Evolutionary conservation across 257 asterid genomes (phyloP).

Genomic region (Jaltomata sinuosa): DNA sequence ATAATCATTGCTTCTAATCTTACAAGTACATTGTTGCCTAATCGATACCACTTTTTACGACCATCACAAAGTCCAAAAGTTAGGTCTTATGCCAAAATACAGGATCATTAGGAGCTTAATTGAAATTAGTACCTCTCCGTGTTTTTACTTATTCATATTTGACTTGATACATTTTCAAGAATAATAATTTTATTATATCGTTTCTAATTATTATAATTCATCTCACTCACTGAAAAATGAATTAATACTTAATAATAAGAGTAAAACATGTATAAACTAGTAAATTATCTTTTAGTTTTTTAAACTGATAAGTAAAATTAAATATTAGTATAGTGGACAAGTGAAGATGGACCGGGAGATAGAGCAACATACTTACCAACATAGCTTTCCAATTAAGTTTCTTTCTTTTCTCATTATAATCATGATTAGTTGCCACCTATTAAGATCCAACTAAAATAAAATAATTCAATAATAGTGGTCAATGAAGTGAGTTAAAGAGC

Average conservation of each 20-base stretch:
- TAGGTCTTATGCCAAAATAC: background rate
- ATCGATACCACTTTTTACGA: background rate
- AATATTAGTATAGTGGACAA: too few species aligned
- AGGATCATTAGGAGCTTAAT: background rate
- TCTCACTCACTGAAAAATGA: background rate
- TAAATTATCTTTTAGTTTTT: too few species aligned
- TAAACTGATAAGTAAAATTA: too few species aligned
- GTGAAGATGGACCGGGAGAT: accelerated
- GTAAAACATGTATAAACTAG: background rate
- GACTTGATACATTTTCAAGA: background rate
- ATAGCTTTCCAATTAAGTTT: background rate
- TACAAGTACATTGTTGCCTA: background rate
- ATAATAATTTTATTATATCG: background rate
- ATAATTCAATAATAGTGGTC: background rate
- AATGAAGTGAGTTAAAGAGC: too few species aligned
- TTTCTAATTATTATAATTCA: background rate
- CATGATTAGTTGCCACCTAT: background rate
- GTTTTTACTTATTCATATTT: background rate
- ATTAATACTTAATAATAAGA: background rate
- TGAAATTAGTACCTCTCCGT: too few species aligned
- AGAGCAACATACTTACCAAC: background rate
- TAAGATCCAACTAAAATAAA: background rate
- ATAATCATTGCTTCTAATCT: background rate
- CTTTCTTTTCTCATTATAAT: background rate
- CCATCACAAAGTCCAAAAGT: background rate